Evolutionary conservation across 2,329 filamentous ascomycete genomes (phyloP).

Genomic region (Colletotrichum sp.): DNA sequence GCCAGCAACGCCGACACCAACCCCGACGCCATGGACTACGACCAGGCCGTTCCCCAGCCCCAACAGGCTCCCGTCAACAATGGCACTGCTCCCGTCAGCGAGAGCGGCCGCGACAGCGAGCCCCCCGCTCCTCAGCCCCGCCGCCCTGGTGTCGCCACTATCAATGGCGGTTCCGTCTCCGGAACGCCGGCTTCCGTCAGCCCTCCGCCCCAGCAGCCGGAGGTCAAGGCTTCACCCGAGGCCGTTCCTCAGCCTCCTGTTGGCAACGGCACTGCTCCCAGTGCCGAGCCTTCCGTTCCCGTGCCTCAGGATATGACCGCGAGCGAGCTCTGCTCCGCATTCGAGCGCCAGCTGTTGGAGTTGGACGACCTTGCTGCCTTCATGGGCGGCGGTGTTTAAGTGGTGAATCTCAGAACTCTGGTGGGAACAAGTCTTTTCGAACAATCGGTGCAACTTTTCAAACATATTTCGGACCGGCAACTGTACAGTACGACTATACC

Average conservation of each 20-base stretch:
- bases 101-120: constrained; percentile 56
- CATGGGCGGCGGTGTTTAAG: constrained; percentile 65
- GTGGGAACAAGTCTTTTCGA: neutral
- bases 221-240: constrained; percentile 41
- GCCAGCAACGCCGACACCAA: constrained; percentile 61
- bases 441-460: neutral
- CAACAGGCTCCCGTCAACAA: constrained; percentile 30
- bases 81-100: constrained; percentile 33
- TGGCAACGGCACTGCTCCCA: constrained; percentile 26
- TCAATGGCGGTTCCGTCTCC: constrained; percentile 60
- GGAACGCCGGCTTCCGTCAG: constrained; percentile 53
- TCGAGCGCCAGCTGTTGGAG: constrained; percentile 65
- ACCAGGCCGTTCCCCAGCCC: constrained; percentile 43
- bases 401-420: neutral
- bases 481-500: constrained; percentile 20
- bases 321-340: constrained; percentile 61
- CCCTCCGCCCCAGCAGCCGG: constrained; percentile 36
- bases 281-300: constrained; percentile 24
- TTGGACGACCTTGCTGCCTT: constrained; percentile 66
- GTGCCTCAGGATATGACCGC: constrained; percentile 58
- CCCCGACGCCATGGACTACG: constrained; percentile 63
- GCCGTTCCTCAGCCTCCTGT: constrained; percentile 3
- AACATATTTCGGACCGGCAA: neutral
- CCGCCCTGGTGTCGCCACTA: constrained; percentile 61
- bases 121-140: constrained; percentile 53